phyloP scores from a whole-genome alignment of 257 asterid species.

The Solanum pennellii region DNA sequence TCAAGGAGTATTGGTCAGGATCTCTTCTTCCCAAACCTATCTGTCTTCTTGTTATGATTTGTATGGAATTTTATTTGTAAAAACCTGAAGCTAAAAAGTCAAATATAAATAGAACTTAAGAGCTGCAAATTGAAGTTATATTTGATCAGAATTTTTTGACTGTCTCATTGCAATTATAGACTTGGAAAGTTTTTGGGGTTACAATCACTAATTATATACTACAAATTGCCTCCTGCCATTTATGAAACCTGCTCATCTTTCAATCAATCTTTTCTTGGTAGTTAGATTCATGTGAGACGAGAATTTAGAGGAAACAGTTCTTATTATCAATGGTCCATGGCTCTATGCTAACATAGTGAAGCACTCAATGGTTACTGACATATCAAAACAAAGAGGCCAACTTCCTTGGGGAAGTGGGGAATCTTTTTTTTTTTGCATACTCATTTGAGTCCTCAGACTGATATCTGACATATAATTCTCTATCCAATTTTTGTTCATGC shows the following conservation, averaged over 20 bases:
- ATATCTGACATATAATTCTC: not conserved
- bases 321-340: not conserved
- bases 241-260: not conserved
- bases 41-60: not conserved
- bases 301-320: not conserved
- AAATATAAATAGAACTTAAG: not conserved
- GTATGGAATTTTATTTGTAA: not conserved
- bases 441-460: not conserved
- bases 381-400: not conserved
- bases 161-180: not conserved
- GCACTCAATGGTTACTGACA: not conserved
- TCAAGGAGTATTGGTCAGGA: constrained; percentile 13
- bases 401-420: not conserved
- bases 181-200: not conserved
- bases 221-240: not conserved
- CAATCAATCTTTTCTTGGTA: not conserved
- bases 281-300: not conserved
- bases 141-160: not conserved
- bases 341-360: not conserved
- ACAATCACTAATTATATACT: not conserved
- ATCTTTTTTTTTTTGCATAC: not conserved
- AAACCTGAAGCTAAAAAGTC: not conserved
- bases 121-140: not conserved
- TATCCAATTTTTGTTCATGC: not conserved
- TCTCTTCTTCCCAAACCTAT: not conserved